Conservation (phyloP, 176 grass and related monocot species). For the Oryza nivara region DNA sequence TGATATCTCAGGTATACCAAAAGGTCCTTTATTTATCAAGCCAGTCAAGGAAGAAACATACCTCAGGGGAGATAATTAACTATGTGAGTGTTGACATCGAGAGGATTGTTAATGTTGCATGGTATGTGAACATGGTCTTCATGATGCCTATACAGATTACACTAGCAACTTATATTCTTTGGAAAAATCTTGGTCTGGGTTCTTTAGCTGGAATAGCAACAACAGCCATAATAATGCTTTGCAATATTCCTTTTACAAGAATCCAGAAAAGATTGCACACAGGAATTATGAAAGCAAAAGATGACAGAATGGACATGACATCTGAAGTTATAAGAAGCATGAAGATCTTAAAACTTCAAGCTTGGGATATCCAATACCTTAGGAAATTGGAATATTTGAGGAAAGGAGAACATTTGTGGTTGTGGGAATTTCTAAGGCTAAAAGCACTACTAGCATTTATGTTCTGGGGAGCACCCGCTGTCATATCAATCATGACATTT, state of each 20-base stretch:
- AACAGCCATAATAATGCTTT: not conserved
- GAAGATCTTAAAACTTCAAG: not conserved
- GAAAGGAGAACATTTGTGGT: not conserved
- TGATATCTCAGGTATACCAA: not conserved
- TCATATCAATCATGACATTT: slow-evolving; percentile 7
- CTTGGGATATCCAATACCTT: not conserved
- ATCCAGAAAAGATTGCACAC: not conserved
- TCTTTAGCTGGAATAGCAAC: slow-evolving; percentile 2
- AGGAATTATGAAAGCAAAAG: slow-evolving; percentile 1
- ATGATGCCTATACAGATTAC: not conserved
- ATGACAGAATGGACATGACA: not conserved
- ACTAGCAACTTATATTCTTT: slow-evolving; percentile 1
- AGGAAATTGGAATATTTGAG: not conserved
- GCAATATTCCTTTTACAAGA: not conserved
- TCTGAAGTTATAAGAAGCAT: not conserved
- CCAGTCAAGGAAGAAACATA: not conserved
- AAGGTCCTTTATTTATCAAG: slow-evolving; percentile 6
- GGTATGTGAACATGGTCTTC: not conserved
- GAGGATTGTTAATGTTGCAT: slow-evolving; percentile 3
- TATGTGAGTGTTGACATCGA: not conserved
- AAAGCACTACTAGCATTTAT: not conserved
- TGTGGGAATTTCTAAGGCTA: slow-evolving; percentile 1
- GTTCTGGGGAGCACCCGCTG: not conserved
- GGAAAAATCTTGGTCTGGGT: not conserved
- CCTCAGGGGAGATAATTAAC: slow-evolving; percentile 5